Conservation (phyloP, 2,329 filamentous ascomycete species). For the Calonectria montana region DNA sequence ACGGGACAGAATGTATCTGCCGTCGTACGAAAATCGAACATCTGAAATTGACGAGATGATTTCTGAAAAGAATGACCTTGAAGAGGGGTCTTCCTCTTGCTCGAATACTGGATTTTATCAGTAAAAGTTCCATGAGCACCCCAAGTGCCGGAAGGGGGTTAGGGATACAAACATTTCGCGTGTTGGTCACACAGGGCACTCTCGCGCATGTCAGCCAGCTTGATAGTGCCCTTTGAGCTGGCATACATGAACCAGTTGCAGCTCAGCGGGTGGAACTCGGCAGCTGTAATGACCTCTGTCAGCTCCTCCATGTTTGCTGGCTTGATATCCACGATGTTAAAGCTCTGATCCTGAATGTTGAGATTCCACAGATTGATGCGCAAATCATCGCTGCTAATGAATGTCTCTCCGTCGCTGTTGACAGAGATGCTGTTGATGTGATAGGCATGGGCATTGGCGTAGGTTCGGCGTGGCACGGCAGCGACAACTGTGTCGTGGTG, state of each 20-base stretch:
- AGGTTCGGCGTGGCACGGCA: conserved; percentile 93
- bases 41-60: conserved; percentile 99
- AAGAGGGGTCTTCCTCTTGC: conserved; percentile 96
- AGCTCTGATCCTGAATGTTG: conserved; percentile 99
- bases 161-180: conserved; percentile 77
- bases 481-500: conserved; percentile 99
- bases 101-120: conserved; percentile 81
- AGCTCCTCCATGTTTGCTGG: conserved; percentile 99
- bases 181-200: conserved; percentile 96
- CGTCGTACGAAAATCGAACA: conserved; percentile 96
- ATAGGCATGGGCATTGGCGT: conserved; percentile 98
- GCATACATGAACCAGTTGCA: conserved; percentile 99
- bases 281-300: conserved; percentile 97
- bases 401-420: conserved; percentile 98
- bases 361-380: conserved; percentile 99
- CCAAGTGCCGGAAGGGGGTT: not conserved
- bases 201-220: conserved; percentile 97
- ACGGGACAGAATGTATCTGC: conserved; percentile 95
- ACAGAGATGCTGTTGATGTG: conserved; percentile 99
- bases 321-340: conserved; percentile 99
- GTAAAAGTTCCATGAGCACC: conserved; percentile 12
- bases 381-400: conserved; percentile 98
- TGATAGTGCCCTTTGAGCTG: conserved; percentile 98
- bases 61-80: conserved; percentile 99
- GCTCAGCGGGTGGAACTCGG: conserved; percentile 95